These are phyloP conservation scores for Cordia subcordata DNA, from an alignment of 257 asterid species.

Conservation along the genomic window DNA sequence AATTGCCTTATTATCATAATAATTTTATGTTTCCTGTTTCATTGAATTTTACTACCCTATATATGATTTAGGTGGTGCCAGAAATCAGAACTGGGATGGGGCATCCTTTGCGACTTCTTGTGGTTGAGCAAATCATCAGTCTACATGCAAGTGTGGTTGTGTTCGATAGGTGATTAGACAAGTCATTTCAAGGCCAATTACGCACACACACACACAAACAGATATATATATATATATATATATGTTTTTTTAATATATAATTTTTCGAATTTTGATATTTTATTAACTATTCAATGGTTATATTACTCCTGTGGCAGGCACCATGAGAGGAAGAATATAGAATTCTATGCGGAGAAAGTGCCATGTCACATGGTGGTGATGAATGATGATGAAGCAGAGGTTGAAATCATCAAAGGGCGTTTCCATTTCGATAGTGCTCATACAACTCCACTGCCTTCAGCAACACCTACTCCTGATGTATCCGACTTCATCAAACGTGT, in stretches of 20 bases:
- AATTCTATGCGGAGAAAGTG: slow-evolving; percentile 32
- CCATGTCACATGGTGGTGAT: slow-evolving; percentile 25
- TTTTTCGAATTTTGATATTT: too few species aligned
- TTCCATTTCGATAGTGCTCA: slow-evolving; percentile 8
- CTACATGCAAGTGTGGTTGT: slow-evolving; percentile 56
- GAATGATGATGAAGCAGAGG: slow-evolving; percentile 35
- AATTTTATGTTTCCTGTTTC: background rate
- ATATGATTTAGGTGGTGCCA: slow-evolving; percentile 55
- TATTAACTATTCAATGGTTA: background rate
- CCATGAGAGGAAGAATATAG: slow-evolving; percentile 32
- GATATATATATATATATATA: too few species aligned
- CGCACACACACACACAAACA: background rate
- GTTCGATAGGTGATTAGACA: slow-evolving; percentile 46
- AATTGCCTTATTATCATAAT: too few species aligned
- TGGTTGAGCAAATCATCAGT: slow-evolving; percentile 47
- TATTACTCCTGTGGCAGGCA: slow-evolving; percentile 17
- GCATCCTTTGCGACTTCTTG: slow-evolving; percentile 45
- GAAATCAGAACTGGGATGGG: slow-evolving; percentile 68
- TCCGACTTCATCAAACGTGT: too few species aligned
- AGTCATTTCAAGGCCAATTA: background rate
- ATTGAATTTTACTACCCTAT: background rate
- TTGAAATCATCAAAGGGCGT: slow-evolving; percentile 27
- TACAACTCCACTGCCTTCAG: slow-evolving; percentile 18
- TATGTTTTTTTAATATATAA: too few species aligned
- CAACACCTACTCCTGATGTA: slow-evolving; percentile 13